Evolutionary conservation across 208 protist genomes (phyloP), one percentile per base, ranked within the genome.

Genomic region (Trypanosoma rangeli): DNA sequence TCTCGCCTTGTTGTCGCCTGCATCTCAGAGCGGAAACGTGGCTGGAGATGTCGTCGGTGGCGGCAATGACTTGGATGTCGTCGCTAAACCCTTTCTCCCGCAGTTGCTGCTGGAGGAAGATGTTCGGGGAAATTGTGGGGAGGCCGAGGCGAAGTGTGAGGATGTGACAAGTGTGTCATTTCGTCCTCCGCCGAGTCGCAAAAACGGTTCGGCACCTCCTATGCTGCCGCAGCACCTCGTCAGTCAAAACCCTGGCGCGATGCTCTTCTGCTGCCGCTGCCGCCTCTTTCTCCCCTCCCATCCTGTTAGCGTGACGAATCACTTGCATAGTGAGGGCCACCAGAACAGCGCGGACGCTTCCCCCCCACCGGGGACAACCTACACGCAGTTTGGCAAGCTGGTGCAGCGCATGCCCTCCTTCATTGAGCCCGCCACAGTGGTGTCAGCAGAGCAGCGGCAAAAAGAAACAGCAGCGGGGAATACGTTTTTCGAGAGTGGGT

Each of bases 241-340:
- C 12, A 65, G 44, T 60, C 33, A 37, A 53, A 57, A 68, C 13
- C 65, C 54, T 28, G 66, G 70, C 2, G 73, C 59, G 7, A 58
- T 78, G 26, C 31, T 78, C 0, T 78, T 68, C 37, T 78, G 73
- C 46, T 46, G 69, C 33, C 50, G 52, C 26, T 78, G 73, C 48
- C 55, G 65, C 24, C 46, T 73, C 24, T 78, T 68, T 50, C 37
- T 78, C 48, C 50, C 73, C 3, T 67, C 73, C 4, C 66, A 78
- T 33, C 46, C 61, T 50, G 61, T 73, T 54, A 78, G 53, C 29
- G 20, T 78, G 20, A 42, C 57, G n/a, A 44, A 67, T 24, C 73
- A 78, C 53, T 33, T 78, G 15, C 68, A 73, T 7, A 65, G 67
- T 58, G 59, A 72, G 53, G 33, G 46, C 7, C 67, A 72, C 55